Conservation (phyloP, 495 filamentous ascomycete genomes). For the Annulohypoxylon stygium region DNA sequence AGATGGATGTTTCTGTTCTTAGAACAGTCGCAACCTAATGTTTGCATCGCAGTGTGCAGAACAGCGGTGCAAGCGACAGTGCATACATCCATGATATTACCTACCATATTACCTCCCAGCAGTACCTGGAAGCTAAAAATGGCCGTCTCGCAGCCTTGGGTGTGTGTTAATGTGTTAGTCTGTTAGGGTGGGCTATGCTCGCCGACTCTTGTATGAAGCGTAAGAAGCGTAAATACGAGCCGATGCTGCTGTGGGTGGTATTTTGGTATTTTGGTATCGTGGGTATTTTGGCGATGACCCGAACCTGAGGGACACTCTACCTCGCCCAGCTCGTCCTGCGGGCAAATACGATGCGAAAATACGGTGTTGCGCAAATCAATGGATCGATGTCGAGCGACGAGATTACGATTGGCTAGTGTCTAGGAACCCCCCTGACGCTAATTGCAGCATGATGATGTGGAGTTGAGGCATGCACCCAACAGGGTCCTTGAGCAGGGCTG, state of each 20-base stretch:
- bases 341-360: constrained; percentile 49
- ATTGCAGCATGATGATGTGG: constrained; percentile 48
- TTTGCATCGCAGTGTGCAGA: not conserved
- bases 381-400: constrained; percentile 49
- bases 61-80: no score
- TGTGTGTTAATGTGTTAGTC: not conserved
- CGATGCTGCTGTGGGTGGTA: constrained; percentile 32
- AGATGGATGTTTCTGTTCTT: constrained; percentile 2
- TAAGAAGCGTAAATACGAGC: constrained; percentile 33
- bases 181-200: constrained; percentile 7
- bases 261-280: constrained; percentile 30
- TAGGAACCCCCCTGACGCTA: constrained; percentile 46
- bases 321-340: constrained; percentile 13
- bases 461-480: constrained; percentile 43
- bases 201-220: constrained; percentile 13
- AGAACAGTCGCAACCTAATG: not conserved
- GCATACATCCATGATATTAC: no score
- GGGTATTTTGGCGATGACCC: constrained; percentile 16
- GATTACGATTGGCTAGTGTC: constrained; percentile 42
- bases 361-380: constrained; percentile 49
- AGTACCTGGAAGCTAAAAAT: not conserved
- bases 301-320: constrained; percentile 19
- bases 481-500: constrained; percentile 48
- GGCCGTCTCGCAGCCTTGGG: constrained; percentile 4
- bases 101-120: not conserved